Evolutionary conservation across 1,284 basidiomycete genomes (phyloP).

Genomic region (Flammula alnicola): DNA sequence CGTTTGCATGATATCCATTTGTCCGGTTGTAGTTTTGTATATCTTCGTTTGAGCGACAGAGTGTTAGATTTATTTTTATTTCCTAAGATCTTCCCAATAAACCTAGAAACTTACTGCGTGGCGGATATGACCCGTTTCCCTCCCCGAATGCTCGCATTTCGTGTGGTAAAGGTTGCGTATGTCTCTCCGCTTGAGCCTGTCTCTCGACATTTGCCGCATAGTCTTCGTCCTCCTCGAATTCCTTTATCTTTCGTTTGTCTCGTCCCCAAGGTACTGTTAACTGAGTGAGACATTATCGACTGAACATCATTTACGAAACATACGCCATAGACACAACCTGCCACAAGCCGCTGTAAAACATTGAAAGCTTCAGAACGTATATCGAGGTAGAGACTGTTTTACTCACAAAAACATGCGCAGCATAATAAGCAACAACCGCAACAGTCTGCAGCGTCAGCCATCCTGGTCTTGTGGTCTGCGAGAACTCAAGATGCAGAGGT

Average conservation of each 20-base stretch:
- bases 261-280: constrained; percentile 11
- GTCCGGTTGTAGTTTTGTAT: too few relatives aligned
- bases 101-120: too few relatives aligned
- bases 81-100: too few relatives aligned
- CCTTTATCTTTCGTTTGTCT: neutral
- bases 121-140: too few relatives aligned
- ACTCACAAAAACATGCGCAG: constrained; percentile 27
- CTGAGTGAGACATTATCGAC: neutral
- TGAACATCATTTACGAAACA: neutral
- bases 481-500: too few relatives aligned
- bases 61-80: too few relatives aligned
- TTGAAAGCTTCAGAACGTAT: neutral
- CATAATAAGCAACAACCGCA: constrained; percentile 26
- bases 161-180: neutral
- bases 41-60: too few relatives aligned
- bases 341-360: constrained; percentile 15
- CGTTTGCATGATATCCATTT: too few relatives aligned
- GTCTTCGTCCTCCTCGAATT: constrained; percentile 12
- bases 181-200: constrained; percentile 5
- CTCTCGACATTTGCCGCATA: constrained; percentile 4
- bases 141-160: too few relatives aligned
- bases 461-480: neutral
- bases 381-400: neutral
- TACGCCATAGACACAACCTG: constrained; percentile 15
- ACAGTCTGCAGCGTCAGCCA: constrained; percentile 23